Evolutionary conservation across 768 basidiomycete species (phyloP), one percentile per base, ranked within the genome.

Genomic region (Collybia nuda): DNA sequence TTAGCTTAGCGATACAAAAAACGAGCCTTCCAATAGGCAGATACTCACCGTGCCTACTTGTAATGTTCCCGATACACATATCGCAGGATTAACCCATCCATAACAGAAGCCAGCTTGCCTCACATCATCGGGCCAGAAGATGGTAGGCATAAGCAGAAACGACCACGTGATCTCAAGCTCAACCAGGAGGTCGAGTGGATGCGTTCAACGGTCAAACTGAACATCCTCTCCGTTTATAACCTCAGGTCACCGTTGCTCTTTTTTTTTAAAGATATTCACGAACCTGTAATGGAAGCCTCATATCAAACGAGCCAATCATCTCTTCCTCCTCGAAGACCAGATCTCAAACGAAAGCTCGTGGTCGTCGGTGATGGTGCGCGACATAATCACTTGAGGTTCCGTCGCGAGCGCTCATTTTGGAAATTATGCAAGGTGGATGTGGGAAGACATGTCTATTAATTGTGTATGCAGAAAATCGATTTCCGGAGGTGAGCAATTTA

Each of bases 371-470:
- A 93, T 67, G 90, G 90, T 86, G 68, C 74, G 78, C 69, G 52
- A 45, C 38, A 47, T 44, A 35, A 36, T 46, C 45, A 17, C 29
- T 29, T 50, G 47, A 38, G 39, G 42, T 54, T 50, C 38, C 29
- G 40, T 24, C 23, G 38, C 24, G n/a, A 40, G 2, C 46, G 37
- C 46, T 59, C 5, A 56, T 21, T 53, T 22, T 54, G 56, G 53
- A 48, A 50, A 59, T 48, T 23, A 24, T 52, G 66, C 22, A 55
- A 88, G 86, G 88, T 69, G 88, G 89, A 52, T 91, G 90, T 64
- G 90, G 89, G 62, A 92, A 96, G 82, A 97, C 94, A 41, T 96
- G 94, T 79, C 78, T 96, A 52, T 82, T 97, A 60, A 97, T 97
- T 62, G 93, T 95, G 32, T 97, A 97, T 64, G 93, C 94, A 19